Evolutionary conservation across 352 stramenopile species (phyloP).

Genomic region (Phytophthora cajani): DNA sequence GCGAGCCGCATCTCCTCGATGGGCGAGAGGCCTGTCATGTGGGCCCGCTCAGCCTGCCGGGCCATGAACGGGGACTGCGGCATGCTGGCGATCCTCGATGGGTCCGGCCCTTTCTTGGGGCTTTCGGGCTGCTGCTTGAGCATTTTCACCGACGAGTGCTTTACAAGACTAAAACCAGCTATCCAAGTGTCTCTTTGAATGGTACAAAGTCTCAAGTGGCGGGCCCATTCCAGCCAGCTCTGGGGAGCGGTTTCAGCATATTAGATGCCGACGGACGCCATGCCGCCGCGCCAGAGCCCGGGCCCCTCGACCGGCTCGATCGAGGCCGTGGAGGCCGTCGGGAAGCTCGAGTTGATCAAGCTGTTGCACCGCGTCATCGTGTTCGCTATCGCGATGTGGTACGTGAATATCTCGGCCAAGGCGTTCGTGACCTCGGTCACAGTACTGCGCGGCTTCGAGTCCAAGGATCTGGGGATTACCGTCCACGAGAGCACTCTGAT

Average conservation of each 20-base stretch:
- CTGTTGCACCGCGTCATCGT: constrained; percentile 24
- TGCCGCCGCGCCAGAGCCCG: neutral
- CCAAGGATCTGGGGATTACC: constrained; percentile 18
- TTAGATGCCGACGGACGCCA: neutral
- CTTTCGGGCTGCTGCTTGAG: constrained; percentile 13
- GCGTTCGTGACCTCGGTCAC: constrained; percentile 17
- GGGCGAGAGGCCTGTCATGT: constrained; percentile 78
- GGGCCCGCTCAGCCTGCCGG: constrained; percentile 69
- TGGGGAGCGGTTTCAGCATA: neutral
- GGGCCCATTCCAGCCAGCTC: neutral
- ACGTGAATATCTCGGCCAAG: constrained; percentile 27
- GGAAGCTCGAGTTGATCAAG: constrained; percentile 15
- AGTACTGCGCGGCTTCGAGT: constrained; percentile 28
- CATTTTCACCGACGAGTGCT: constrained; percentile 1
- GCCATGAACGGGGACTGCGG: constrained; percentile 76
- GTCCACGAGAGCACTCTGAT: constrained; percentile 35
- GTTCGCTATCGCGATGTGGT: constrained; percentile 32
- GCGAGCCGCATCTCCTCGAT: constrained; percentile 86
- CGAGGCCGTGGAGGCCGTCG: constrained; percentile 3
- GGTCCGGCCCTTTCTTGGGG: constrained; percentile 17
- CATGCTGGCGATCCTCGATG: constrained; percentile 23
- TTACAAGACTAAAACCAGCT: too few relatives aligned
- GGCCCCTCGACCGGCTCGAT: constrained; percentile 6
- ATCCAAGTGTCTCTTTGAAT: too few relatives aligned
- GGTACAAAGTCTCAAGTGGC: neutral